phyloP scores from a whole-genome alignment of 2,329 filamentous ascomycete genomes.

The Elsinoe ampelina region DNA sequence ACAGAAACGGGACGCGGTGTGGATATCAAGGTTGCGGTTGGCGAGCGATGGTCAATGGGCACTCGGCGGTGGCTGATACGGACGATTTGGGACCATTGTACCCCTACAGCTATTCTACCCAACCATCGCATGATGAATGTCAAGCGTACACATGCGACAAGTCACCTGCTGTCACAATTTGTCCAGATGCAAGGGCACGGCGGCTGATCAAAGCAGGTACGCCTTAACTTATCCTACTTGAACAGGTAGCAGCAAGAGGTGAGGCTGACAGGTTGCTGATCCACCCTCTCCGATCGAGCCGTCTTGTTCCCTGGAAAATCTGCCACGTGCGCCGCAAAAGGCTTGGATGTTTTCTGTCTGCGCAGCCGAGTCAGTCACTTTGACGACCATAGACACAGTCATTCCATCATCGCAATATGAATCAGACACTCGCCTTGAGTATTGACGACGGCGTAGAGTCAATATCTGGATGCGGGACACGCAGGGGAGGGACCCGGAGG shows the following conservation, averaged over 20 bases:
- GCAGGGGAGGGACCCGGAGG: background rate
- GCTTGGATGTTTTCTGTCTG: background rate
- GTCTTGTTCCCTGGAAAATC: background rate
- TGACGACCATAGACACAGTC: background rate
- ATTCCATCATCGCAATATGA: conserved; percentile 3
- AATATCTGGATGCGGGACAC: background rate
- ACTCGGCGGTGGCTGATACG: conserved; percentile 1
- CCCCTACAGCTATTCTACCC: background rate
- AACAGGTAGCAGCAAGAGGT: background rate
- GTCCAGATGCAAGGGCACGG: background rate
- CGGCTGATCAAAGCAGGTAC: background rate
- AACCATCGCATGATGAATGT: background rate
- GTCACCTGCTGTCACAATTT: background rate
- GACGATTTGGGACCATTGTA: too few relatives aligned
- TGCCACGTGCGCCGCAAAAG: conserved; percentile 3
- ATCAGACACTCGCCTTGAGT: background rate
- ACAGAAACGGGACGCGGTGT: conserved; percentile 4
- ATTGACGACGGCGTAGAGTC: conserved; percentile 4
- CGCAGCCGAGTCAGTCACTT: background rate
- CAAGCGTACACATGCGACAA: background rate
- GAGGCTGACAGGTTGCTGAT: conserved; percentile 8
- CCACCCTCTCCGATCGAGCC: background rate
- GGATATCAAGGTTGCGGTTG: conserved; percentile 10
- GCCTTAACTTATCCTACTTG: background rate
- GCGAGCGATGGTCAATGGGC: conserved; percentile 7